A percentile compares a stretch with the other conserved stretches of the same genome.
Conservation (phyloP, 805 yeast genomes). For the Huiozyma sinensis region DNA sequence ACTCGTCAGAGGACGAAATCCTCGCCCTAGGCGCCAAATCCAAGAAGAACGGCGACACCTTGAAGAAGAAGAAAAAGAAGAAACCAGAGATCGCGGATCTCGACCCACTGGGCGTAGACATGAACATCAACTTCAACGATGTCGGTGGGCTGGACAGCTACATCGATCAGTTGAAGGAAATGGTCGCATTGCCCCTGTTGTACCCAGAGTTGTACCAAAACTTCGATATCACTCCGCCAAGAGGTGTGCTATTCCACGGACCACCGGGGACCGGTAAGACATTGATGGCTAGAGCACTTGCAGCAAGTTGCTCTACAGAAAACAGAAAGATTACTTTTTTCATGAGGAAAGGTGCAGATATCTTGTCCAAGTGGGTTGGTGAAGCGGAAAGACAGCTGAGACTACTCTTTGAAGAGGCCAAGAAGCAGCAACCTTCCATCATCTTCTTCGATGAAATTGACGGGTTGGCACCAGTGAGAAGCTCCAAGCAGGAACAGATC, state of each 20-base stretch:
- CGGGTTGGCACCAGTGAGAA: conserved; percentile 95
- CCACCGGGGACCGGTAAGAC: conserved; percentile 99
- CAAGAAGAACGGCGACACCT: conserved; percentile 27
- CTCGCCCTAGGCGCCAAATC: conserved; percentile 36
- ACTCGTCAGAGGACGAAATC: conserved; percentile 55
- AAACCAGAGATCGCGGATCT: conserved; percentile 69
- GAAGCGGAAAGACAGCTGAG: conserved; percentile 95
- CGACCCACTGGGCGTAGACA: conserved; percentile 86
- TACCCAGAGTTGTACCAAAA: conserved; percentile 90
- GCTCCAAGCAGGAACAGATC: conserved; percentile 95
- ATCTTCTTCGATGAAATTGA: conserved; percentile 97
- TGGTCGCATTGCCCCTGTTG: conserved; percentile 86
- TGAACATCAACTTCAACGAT: conserved; percentile 71
- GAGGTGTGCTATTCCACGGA: conserved; percentile 96
- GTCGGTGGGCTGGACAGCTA: conserved; percentile 91
- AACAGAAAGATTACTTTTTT: conserved; percentile 84
- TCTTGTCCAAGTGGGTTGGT: conserved; percentile 96
- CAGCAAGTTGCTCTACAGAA: conserved; percentile 85
- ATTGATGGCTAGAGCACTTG: conserved; percentile 92
- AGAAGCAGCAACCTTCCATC: conserved; percentile 88
- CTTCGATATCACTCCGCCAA: conserved; percentile 87
- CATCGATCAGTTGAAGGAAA: conserved; percentile 86
- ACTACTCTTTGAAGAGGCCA: conserved; percentile 88
- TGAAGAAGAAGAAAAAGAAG: conserved; percentile 28
- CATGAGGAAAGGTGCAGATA: conserved; percentile 98